Percentiles rank a stretch among this genome's conserved stretches.
Conservation (phyloP, 805 yeast genomes). For the Suhomyces emberorum region DNA sequence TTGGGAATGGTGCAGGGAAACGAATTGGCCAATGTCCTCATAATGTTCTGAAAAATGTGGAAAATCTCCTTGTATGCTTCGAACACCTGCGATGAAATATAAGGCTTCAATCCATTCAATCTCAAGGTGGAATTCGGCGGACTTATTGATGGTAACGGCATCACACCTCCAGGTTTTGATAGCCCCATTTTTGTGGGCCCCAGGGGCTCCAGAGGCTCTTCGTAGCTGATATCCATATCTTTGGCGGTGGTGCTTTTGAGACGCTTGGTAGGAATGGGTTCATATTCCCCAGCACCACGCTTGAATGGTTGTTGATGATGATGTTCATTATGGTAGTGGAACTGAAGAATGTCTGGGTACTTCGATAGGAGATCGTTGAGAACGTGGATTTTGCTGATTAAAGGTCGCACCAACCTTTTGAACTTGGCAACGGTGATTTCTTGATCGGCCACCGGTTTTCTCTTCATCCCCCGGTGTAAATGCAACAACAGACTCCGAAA, state of each 20-base stretch:
- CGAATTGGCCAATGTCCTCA: constrained; percentile 11
- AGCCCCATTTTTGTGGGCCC: too few species aligned
- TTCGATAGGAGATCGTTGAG: constrained; percentile 27
- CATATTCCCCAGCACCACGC: too few species aligned
- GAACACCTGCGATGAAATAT: constrained; percentile 25
- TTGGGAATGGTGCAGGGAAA: constrained; percentile 3
- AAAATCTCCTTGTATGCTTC: constrained; percentile 31
- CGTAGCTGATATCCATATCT: neutral
- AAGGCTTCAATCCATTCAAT: constrained; percentile 22
- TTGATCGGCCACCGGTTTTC: neutral
- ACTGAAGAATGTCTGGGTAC: constrained; percentile 21
- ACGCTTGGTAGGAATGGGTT: neutral
- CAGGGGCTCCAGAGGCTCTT: neutral
- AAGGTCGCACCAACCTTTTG: constrained; percentile 35
- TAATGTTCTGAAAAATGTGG: constrained; percentile 24
- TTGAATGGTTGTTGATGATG: neutral
- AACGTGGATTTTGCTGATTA: constrained; percentile 33
- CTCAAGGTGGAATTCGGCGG: constrained; percentile 22
- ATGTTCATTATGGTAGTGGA: constrained; percentile 8
- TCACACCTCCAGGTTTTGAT: neutral
- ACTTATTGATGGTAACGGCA: neutral
- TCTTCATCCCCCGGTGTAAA: neutral
- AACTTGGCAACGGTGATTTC: constrained; percentile 18
- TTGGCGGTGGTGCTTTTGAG: neutral
- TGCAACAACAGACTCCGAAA: too few species aligned